Base-by-base conservation (phyloP, 2,329 filamentous ascomycete genomes). In the Byssochlamys sp. region DNA sequence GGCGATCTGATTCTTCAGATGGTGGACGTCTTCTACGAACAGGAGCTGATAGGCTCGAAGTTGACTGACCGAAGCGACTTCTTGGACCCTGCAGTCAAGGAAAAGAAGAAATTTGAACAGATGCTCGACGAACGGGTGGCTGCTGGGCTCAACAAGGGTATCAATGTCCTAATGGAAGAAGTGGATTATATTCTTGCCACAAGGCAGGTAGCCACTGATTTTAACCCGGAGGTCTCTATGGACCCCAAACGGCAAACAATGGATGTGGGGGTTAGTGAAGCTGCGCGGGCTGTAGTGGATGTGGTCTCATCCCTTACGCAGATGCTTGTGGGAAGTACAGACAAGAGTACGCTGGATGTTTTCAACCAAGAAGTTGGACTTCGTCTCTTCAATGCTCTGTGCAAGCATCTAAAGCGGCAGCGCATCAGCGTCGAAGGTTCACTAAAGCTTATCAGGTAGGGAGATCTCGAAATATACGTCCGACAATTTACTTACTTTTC, bases 81-180 rank as follows among this genome's bases (percentile, higher is more conserved):
- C 67, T 80, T 99, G 53, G 90, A 95, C 68, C 88, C 91, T 24
- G 90, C 91, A 0, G 88, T 89, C 31, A 87, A 96, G 65, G 91
- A 94, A 62, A 99, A 99, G 83, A 97, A 96, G 77, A 91, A 90
- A 63, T 99, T 97, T 67, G 94, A 99, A 78, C 91, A 96, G 70
- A 96, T 96, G 88, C 85, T 99, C 1, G 94, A 99, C 69, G 94
- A 97, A 74, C 89, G 90, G 59, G 94, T 99, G 6, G 94, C 94
- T 3, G 91, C 92, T 7, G 95, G 95, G 1, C 78, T 99, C 61
- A 96, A 96, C 74, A 96, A 95, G 76, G 94, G 94, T 62, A 97
- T 99, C 61, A 92, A 99, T 68, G 94, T 96, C 58, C 82, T 99
- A 50, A 97, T 99, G 88, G 91, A 95, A 66, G 94, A 99, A 75